These are phyloP conservation scores for Euphorbia tirucalli DNA, from an alignment of 345 rosid species.

Conservation along the genomic window DNA sequence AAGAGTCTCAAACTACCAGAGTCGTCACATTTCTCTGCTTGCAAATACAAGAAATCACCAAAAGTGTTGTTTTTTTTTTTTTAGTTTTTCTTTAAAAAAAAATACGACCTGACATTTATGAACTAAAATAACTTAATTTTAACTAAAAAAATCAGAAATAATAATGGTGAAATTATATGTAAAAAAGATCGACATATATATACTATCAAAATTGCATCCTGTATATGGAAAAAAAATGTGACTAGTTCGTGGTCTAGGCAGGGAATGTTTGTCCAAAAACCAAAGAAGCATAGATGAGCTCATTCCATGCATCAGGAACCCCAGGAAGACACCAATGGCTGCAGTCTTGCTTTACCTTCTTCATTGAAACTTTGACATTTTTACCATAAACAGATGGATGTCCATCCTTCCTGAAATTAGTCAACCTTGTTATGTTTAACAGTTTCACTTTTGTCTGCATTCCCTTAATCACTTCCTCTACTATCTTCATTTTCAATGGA, in stretches of 20 bases:
- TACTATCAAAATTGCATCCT: background rate
- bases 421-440: slow-evolving; percentile 75
- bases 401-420: slow-evolving; percentile 90
- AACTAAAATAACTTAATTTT: too few species aligned
- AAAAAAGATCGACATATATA: too few species aligned
- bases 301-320: slow-evolving; percentile 93
- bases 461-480: slow-evolving; percentile 65
- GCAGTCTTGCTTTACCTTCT: slow-evolving; percentile 59
- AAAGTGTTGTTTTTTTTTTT: too few species aligned
- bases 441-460: slow-evolving; percentile 59
- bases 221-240: background rate
- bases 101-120: too few species aligned
- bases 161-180: too few species aligned
- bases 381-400: slow-evolving; percentile 83
- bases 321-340: slow-evolving; percentile 99
- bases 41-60: too few species aligned
- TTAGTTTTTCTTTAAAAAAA: too few species aligned
- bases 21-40: too few species aligned
- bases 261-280: slow-evolving; percentile 33
- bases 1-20: too few species aligned
- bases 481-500: slow-evolving; percentile 86
- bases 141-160: too few species aligned
- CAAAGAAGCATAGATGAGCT: slow-evolving; percentile 72
- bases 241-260: background rate
- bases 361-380: slow-evolving; percentile 34